Base-by-base conservation (phyloP, 1,284 basidiomycete genomes). In the Xerocomus amazonicus region DNA sequence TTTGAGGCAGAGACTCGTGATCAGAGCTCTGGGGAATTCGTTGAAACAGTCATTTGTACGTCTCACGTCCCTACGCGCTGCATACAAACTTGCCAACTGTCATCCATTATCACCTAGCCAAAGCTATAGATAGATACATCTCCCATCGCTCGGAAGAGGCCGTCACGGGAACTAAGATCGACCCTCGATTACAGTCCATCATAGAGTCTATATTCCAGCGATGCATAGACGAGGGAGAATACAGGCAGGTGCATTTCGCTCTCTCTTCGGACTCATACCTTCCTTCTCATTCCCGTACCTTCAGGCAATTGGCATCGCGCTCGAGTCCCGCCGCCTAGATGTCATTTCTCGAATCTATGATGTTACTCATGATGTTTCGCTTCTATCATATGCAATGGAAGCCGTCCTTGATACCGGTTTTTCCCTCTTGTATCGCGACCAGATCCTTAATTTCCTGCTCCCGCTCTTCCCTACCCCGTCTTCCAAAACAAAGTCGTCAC, bases 121-220 rank as follows among this genome's bases (percentile, higher is more conserved):
- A 92, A 66, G 93, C 93, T 43, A 92, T 97, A 62, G 94, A 97
- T 78, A 80, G 86, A 52, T 97, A 96, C 62, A 90, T 96, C 54
- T 72, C 74, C 57, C 71, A 77, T 32, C 74, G 84, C 56, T 62
- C 75, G 9, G 75, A 80, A 48, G 79, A 81, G 50, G 66, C 73
- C 43, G 63, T 66, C 17, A 58, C 69, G 9, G 73, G 73, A 53
- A 73, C 75, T 45, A 83, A 83, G 59, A 80, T 92, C 47, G 93
- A 96, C 63, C 71, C 83, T 4, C 82, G 88, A 37, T 71, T 97
- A 47, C 84, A 87, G 65, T 68, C 72, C 27, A 92, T 96, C 52
- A 92, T 97, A 50, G 92, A 96, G 65, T 79, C 83, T 37, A 95
- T 97, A 55, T 90, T 97, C 65, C 72, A 77, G 19, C 78, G 85